phyloP scores from a whole-genome alignment of 2,329 filamentous ascomycete species.

The Fusarium newnesense region DNA sequence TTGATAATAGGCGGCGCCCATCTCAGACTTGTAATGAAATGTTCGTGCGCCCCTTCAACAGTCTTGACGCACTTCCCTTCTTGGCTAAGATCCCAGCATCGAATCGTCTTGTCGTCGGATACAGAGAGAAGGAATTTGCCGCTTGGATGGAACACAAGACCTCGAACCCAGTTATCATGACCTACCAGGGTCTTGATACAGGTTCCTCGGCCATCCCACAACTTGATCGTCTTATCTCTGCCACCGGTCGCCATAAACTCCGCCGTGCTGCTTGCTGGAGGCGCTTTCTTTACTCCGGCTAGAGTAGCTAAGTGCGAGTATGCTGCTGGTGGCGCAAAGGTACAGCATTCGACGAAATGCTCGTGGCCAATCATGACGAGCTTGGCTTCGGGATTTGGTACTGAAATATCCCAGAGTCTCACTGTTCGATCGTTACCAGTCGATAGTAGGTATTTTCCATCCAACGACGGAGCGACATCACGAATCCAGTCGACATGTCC shows the following conservation, averaged over 20 bases:
- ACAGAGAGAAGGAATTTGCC: constrained; percentile 90
- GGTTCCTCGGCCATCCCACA: constrained; percentile 89
- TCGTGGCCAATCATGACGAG: constrained; percentile 87
- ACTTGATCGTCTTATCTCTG: constrained; percentile 87
- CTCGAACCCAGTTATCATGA: constrained; percentile 95
- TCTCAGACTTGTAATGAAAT: constrained; percentile 86
- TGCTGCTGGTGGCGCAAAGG: constrained; percentile 81
- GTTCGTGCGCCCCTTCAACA: constrained; percentile 79
- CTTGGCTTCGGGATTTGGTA: constrained; percentile 73
- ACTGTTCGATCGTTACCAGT: constrained; percentile 85
- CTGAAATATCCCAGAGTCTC: constrained; percentile 84
- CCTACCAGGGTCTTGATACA: constrained; percentile 85
- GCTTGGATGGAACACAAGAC: constrained; percentile 87
- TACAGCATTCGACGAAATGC: constrained; percentile 85
- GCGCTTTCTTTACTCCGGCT: constrained; percentile 85
- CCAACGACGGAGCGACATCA: constrained; percentile 82
- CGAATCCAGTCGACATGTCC: constrained; percentile 94
- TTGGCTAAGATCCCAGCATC: constrained; percentile 93
- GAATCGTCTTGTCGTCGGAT: constrained; percentile 88
- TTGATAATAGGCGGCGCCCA: constrained; percentile 75
- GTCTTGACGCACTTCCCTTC: constrained; percentile 91
- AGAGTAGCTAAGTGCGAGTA: constrained; percentile 82
- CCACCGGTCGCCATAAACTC: constrained; percentile 92
- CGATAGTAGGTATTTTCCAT: constrained; percentile 85
- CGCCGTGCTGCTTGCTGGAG: constrained; percentile 76